Evolutionary conservation across 1,139 yeast genomes (phyloP).

Genomic region (Trichomonascaceae sp.): DNA sequence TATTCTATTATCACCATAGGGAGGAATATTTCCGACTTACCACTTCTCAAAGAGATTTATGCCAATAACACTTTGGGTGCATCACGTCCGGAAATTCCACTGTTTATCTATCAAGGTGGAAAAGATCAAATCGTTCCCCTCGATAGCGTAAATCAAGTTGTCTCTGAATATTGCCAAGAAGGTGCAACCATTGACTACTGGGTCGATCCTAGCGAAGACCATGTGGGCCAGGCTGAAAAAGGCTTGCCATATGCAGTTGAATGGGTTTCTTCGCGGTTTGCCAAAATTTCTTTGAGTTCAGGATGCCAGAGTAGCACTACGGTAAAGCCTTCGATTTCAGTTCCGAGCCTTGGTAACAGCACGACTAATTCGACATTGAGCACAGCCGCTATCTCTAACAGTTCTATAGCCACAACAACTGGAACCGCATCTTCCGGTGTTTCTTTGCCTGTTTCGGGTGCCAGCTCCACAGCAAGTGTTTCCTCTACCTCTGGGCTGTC

Average conservation of each 20-base stretch:
- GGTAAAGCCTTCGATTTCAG: conserved; percentile 8
- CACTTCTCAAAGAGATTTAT: conserved; percentile 11
- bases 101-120: conserved; percentile 26
- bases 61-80: conserved; percentile 18
- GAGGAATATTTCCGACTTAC: conserved; percentile 12
- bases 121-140: conserved; percentile 24
- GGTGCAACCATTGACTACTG: conserved; percentile 26
- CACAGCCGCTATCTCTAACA: conserved; percentile 1
- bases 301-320: conserved; percentile 13
- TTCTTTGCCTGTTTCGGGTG: not conserved
- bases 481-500: not conserved
- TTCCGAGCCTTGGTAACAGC: not conserved
- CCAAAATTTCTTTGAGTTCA: conserved; percentile 10
- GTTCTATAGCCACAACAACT: not conserved
- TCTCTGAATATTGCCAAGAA: conserved; percentile 22
- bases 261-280: conserved; percentile 16
- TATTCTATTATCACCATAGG: conserved; percentile 22
- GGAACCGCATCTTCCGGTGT: not conserved
- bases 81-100: conserved; percentile 20
- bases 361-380: not conserved
- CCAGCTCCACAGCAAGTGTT: not conserved
- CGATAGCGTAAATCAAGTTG: conserved; percentile 17
- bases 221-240: conserved; percentile 12
- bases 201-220: conserved; percentile 17
- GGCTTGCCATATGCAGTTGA: conserved; percentile 16